Conservation (phyloP, 1,284 basidiomycete genomes). For the Ganoderma resinaceum region DNA sequence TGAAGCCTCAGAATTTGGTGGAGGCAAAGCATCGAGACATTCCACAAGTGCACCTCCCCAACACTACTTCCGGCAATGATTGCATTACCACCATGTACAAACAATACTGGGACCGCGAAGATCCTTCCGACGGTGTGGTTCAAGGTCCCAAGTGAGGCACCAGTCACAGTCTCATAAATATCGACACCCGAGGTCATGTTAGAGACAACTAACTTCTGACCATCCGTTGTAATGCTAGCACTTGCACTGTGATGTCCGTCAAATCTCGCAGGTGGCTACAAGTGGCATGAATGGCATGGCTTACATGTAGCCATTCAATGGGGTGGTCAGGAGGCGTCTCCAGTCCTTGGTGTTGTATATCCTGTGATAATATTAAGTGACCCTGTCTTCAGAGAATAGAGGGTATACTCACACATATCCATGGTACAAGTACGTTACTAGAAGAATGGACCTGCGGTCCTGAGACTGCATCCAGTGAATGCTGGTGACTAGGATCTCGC, state of each 20-base stretch:
- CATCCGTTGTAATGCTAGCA: background rate
- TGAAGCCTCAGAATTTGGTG: background rate
- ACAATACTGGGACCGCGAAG: background rate
- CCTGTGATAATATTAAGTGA: background rate
- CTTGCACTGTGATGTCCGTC: background rate
- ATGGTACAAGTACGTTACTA: background rate
- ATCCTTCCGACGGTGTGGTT: background rate
- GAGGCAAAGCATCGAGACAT: background rate
- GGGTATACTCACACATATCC: background rate
- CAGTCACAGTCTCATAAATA: background rate
- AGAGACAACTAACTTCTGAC: background rate
- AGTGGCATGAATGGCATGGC: no score
- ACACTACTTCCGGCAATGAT: background rate
- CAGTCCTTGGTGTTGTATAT: background rate
- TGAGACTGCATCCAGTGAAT: background rate
- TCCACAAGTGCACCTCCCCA: background rate
- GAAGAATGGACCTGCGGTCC: background rate
- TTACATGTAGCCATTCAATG: background rate
- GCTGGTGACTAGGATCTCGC: background rate
- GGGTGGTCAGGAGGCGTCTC: background rate
- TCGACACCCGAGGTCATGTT: background rate
- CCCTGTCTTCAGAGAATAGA: background rate
- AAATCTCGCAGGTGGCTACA: no score
- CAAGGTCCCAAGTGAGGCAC: background rate
- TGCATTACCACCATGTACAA: background rate